These are phyloP conservation scores for Bassia scoparia DNA, from an alignment of 148 eudicot genomes.

Conservation along the genomic window DNA sequence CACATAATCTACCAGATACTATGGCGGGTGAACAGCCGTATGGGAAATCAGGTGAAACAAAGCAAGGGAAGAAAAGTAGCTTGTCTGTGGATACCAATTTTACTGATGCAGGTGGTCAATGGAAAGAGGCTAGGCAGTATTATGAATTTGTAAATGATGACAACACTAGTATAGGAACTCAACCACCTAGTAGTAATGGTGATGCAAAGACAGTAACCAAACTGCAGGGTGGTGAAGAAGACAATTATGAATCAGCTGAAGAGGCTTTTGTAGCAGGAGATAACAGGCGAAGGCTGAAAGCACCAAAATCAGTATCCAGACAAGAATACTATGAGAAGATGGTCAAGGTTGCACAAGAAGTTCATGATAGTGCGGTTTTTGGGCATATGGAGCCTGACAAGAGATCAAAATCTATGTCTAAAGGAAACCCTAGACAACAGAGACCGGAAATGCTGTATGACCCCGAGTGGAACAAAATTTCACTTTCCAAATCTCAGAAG, in stretches of 20 bases:
- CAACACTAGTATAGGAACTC: conserved; percentile 16
- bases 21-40: conserved; percentile 22
- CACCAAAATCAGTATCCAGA: conserved; percentile 39
- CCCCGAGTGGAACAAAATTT: conserved; percentile 24
- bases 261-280: conserved; percentile 32
- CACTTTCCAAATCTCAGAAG: conserved; percentile 16
- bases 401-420: conserved; percentile 25
- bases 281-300: conserved; percentile 37
- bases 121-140: conserved; percentile 60
- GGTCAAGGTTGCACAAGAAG: conserved; percentile 43
- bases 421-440: conserved; percentile 25
- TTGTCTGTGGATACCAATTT: conserved; percentile 33
- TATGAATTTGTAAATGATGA: conserved; percentile 57
- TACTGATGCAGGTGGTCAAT: conserved; percentile 46
- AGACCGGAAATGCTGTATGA: conserved; percentile 25
- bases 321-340: conserved; percentile 41
- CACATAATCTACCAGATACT: conserved; percentile 29
- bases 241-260: conserved; percentile 28
- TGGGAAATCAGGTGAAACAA: conserved; percentile 28
- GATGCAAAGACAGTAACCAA: conserved; percentile 25
- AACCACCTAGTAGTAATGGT: conserved; percentile 15
- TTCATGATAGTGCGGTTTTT: conserved; percentile 30
- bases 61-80: conserved; percentile 24
- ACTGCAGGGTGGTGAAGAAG: conserved; percentile 26
- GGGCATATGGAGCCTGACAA: conserved; percentile 31